Evolutionary conservation across 2,329 filamentous ascomycete genomes (phyloP), one percentile per base, ranked within the genome.

Genomic region (Aspergillus sp.): DNA sequence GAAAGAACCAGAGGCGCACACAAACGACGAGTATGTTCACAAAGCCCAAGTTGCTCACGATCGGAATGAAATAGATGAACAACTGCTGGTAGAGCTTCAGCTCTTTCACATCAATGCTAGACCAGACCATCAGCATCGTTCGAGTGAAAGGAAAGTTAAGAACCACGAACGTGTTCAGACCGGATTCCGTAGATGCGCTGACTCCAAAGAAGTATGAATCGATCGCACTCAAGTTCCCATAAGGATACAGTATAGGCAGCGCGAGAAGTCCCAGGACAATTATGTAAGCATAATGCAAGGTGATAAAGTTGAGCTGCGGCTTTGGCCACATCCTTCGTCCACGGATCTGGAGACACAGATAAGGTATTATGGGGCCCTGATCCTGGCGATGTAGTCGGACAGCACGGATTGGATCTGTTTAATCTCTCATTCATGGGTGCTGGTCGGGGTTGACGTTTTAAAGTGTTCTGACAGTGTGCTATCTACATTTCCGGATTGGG

Each of bases 71-170:
- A 58, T 81, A 82, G 33, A 81, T 58, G 47, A 73, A 76, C 3
- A 82, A 55, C 57, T 82, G 80, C 58, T 82, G 80, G 52, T 81
- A 82, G 0, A 68, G 72, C 53, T 72, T 72, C 14, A 82, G 60
- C 1, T 68, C 63, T 43, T 80, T 81, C 45, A 82, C 62, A 57
- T 82, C 78, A 38, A 81, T 60, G 13, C 79, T 82, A 11, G n/a
- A 24, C n/a, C 38, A 22, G 2, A 26, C 6, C 10, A 17, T 46
- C 35, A 19, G 6, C 9, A 22, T 14, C 26, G 17, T 38, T 45
- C 5, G 9, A 22, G 24, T 8, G 36, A 13, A 16, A 16, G 11
- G n/a, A n/a, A 19, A 17, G 26, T 3, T 19, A n/a, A 3, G 44
- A 22, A n/a, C 26, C 30, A 65, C 73, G 45, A 53, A 80, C 76